Base-by-base conservation (phyloP, 2,329 filamentous ascomycete species). In the Nakataea oryzae region DNA sequence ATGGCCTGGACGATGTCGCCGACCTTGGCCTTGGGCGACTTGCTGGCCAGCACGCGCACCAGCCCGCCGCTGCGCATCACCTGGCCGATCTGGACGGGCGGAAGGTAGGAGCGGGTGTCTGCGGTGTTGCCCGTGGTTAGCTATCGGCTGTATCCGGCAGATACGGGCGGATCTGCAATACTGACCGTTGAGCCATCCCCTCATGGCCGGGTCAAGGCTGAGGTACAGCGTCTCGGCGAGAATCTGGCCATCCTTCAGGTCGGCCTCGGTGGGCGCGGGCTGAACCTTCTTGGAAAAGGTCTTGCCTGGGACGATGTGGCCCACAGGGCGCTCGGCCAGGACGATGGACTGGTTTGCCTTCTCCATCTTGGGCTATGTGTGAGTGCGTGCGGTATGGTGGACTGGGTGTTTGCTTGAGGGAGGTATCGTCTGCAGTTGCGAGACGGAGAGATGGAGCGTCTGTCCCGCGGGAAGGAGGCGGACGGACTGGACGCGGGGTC, bases 251-350 rank as follows among this genome's bases (percentile, higher is more conserved):
- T 80, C 76, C 67, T 82, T 76, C n/a, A 75, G 69, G 60, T 74
- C 72, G 34, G 74, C 74, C 26, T 78, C 75, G 9, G 79, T 74
- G 67, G 82, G 82, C 4, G 82, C 77, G 1, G 81, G 76, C 1
- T 77, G 73, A 58, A 75, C 76, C 68, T 84, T 79, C 47, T 80
- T 68, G 54, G 74, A 75, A 74, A 91, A 90, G 17, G 88, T 90
- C 70, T 84, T 74, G 63, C 86, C 86, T 3, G 85, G 83, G 62
- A 89, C 72, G 72, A 91, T 86, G 64, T 79, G 74, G 61, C 73
- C 78, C 61, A 74, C 79, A 12, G 88, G 88, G 59, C 88, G 80
- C 74, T 89, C 80, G 61, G 83, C 85, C 63, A 91, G 83, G 65
- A 84, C 77, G 64, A 89, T 75, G 54, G 78, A 78, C 9, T 57